Evolutionary conservation across 2,329 filamentous ascomycete genomes (phyloP).

Genomic region (Colletotrichum cuscutae): DNA sequence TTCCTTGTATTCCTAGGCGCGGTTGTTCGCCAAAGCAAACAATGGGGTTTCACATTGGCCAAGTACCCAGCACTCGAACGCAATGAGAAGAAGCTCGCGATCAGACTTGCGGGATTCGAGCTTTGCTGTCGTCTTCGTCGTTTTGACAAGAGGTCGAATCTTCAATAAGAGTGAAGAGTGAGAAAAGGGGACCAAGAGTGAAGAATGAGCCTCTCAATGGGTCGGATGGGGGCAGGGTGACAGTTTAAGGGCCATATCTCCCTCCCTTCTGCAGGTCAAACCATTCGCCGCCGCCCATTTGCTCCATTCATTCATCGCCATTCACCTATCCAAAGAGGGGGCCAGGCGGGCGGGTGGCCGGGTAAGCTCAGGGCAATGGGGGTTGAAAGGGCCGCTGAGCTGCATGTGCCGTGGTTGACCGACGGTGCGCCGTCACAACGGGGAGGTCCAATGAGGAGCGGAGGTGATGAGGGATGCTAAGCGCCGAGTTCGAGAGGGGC

Average conservation of each 20-base stretch:
- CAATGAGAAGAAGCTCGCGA: not conserved
- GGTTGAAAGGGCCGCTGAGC: conserved; percentile 21
- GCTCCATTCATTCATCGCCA: conserved; percentile 12
- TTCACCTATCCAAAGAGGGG: conserved; percentile 7
- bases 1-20: conserved; percentile 20
- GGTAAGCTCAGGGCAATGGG: conserved; percentile 26
- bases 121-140: conserved; percentile 14
- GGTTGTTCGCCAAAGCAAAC: conserved; percentile 30
- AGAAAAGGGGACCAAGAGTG: not conserved
- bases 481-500: conserved; percentile 31
- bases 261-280: not conserved
- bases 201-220: conserved; percentile 2
- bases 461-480: conserved; percentile 28
- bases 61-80: conserved; percentile 30
- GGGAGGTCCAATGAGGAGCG: conserved; percentile 29
- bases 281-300: not conserved
- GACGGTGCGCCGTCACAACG: conserved; percentile 30
- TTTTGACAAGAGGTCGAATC: not conserved
- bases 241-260: conserved; percentile 35
- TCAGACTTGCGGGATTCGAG: not conserved
- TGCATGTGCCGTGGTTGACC: conserved; percentile 33
- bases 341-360: not conserved
- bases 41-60: conserved; percentile 26
- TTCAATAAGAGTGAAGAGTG: conserved; percentile 3
- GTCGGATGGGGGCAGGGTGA: conserved; percentile 14